Percentiles rank a stretch among this genome's conserved stretches.
These are phyloP conservation scores for Apophysomyces sp. DNA, from an alignment of 371 early-diverging fungal genomes.

Conservation along the genomic window DNA sequence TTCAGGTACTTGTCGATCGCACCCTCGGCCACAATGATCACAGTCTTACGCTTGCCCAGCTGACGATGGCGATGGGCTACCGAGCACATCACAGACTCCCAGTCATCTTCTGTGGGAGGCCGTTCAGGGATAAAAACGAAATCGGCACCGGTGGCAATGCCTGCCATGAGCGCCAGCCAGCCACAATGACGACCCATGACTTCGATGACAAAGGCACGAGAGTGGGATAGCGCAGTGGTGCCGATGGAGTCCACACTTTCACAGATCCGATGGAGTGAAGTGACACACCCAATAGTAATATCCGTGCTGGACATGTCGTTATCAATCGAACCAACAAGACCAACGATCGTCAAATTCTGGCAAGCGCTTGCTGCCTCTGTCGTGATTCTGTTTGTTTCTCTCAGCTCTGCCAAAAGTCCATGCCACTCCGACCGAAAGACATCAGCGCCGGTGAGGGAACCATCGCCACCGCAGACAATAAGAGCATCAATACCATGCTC, in stretches of 20 bases:
- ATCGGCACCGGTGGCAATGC: conserved; percentile 92
- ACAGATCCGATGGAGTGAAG: conserved; percentile 97
- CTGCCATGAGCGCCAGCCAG: conserved; percentile 98
- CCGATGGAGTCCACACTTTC: conserved; percentile 95
- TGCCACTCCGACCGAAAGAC: conserved; percentile 93
- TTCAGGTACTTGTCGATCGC: conserved; percentile 89
- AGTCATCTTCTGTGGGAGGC: conserved; percentile 79
- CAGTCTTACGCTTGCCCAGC: conserved; percentile 83
- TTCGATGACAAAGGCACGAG: conserved; percentile 98
- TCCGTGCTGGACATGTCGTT: conserved; percentile 98
- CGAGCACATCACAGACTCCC: conserved; percentile 80
- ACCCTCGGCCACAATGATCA: conserved; percentile 97
- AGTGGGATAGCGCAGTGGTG: conserved; percentile 96
- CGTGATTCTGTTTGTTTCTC: conserved; percentile 55
- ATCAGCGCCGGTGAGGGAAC: conserved; percentile 97
- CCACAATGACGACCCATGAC: conserved; percentile 99
- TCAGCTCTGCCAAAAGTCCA: conserved; percentile 75
- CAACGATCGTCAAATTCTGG: conserved; percentile 86
- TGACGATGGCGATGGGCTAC: conserved; percentile 50
- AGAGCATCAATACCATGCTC: conserved; percentile 93
- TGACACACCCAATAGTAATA: conserved; percentile 96
- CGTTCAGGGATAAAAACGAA: conserved; percentile 97
- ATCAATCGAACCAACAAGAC: conserved; percentile 96
- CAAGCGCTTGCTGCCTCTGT: conserved; percentile 58
- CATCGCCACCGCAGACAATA: conserved; percentile 99